Evolutionary conservation across 345 rosid genomes (phyloP), one percentile per base, ranked within the genome.

Genomic region (Erysimum cheiranthoides): DNA sequence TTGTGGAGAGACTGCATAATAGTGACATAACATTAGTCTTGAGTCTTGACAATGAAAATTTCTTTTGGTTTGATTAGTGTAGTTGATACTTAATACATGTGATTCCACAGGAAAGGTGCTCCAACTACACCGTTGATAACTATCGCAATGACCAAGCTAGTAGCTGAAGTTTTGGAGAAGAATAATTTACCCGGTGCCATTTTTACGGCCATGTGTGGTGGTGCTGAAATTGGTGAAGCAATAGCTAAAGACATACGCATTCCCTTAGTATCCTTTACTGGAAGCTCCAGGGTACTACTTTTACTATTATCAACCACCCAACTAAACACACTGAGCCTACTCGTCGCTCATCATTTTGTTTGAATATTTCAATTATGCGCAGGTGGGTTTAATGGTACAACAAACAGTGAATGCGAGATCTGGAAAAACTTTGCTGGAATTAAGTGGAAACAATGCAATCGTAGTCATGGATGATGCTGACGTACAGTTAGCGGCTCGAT

Each of bases 381-480:
- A 96, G 99, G 99, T 91, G 63, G 99, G 99, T 30, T 81, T 75
- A 69, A 78, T 52, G 80, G 92, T 96, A 71, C 97, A 89, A 86
- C 88, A 85, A 76, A 87, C 85, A 38, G 99, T 96, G 74, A 87
- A 70, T 73, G 90, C 86, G 71, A 82, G 99, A 78, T 86, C 84
- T 78, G 99, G 99, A 30, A 93, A 86, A 82, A 92, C 97, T 63
- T 80, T 96, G 80, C 99, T 96, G 52, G 97, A 96, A 69, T 70
- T 93, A 78, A 93, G 96, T 78, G 97, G 99, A 73, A 96, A 96
- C 89, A 95, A 92, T 70, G 98, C 98, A 43, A 93, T 95, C 73
- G 79, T 90, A 60, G 87, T 95, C 51, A 90, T 95, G 99, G 96
- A 88, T 76, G 98, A 93, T 66, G 97, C 99, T 6, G 94, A 93